phyloP scores from a whole-genome alignment of 768 basidiomycete genomes.

The Suillus plorans region DNA sequence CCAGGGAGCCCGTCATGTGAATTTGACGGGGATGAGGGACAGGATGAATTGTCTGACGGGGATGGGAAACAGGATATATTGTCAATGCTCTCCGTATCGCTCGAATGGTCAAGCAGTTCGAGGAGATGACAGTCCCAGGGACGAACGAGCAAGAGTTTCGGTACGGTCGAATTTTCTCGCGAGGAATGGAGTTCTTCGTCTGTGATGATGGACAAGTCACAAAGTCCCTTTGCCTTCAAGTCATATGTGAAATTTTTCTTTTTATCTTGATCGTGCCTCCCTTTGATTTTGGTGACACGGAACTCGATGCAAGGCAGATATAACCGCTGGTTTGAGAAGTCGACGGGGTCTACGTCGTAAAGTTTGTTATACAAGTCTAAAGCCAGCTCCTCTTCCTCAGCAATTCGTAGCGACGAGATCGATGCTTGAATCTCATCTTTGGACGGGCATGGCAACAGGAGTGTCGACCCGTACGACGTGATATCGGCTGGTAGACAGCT shows the following conservation, averaged over 20 bases:
- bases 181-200: neutral
- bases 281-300: neutral
- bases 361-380: neutral
- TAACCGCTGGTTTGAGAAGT: neutral
- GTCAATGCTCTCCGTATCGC: neutral
- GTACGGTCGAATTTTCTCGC: neutral
- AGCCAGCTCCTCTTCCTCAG: neutral
- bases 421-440: neutral
- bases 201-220: neutral
- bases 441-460: neutral
- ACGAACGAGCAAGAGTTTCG: neutral
- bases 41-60: neutral
- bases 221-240: neutral
- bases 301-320: no score
- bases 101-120: neutral
- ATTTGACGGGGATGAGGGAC: neutral
- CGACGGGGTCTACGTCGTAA: neutral
- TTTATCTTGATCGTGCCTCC: neutral
- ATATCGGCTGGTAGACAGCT: neutral
- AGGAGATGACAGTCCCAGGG: neutral
- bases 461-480: constrained; percentile 10
- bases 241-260: neutral
- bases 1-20: neutral
- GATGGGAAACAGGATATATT: no score
- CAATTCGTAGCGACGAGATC: neutral